Evolutionary conservation across 192 early-diverging fungal species (phyloP).

Genomic region (Lunasporangiospora selenospora): DNA sequence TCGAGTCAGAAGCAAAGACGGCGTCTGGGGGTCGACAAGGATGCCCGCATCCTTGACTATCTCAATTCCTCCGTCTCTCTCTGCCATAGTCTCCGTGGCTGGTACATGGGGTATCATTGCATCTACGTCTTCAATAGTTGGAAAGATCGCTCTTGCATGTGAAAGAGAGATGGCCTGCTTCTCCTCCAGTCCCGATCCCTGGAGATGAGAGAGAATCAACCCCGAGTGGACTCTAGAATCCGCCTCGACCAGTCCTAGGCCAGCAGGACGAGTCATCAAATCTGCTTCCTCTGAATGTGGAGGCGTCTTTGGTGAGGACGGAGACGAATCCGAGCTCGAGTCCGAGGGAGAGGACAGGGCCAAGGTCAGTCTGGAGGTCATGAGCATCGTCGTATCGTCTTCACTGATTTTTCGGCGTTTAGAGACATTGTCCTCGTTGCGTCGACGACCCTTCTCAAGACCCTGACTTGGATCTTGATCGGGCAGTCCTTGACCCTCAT

Average conservation of each 20-base stretch:
- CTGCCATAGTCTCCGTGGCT: neutral
- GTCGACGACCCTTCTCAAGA: no score
- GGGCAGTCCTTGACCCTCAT: no score
- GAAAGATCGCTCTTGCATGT: neutral
- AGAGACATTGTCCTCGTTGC: no score
- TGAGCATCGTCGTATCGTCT: no score
- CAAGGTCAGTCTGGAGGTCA: no score
- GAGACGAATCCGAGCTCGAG: conserved; percentile 31
- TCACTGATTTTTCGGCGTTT: conserved; percentile 19
- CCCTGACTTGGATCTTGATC: no score
- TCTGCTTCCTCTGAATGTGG: no score
- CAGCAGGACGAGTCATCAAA: neutral
- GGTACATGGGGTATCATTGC: neutral
- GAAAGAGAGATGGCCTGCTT: neutral
- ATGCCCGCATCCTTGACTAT: conserved; percentile 32
- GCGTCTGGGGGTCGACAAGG: no score
- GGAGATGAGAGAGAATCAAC: neutral
- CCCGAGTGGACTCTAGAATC: no score
- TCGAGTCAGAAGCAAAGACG: conserved; percentile 14
- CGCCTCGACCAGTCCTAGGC: no score
- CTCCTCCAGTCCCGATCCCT: neutral
- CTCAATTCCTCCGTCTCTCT: neutral
- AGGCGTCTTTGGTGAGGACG: conserved; percentile 31
- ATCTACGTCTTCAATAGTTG: neutral
- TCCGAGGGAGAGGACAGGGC: conserved; percentile 10